These are phyloP conservation scores for Carex scoparia DNA, from an alignment of 176 grass and related monocot genomes.

Conservation along the genomic window DNA sequence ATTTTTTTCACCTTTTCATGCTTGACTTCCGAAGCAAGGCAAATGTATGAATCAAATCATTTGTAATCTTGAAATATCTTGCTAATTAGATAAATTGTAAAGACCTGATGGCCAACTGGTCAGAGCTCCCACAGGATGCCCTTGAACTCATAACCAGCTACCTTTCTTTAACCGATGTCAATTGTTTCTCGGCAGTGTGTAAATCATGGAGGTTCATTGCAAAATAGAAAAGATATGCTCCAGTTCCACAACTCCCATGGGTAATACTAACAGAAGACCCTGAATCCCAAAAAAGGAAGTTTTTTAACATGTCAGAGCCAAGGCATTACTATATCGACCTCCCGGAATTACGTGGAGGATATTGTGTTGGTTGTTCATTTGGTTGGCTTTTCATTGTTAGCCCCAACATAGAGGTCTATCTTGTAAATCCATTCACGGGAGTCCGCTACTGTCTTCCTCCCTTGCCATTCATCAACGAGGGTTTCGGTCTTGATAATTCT, in stretches of 20 bases:
- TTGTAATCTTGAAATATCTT: background rate
- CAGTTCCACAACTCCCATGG: background rate
- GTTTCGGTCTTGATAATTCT: background rate
- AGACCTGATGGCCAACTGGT: background rate
- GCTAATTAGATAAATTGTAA: background rate
- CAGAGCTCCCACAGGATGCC: background rate
- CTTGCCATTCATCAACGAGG: background rate
- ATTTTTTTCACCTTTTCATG: background rate
- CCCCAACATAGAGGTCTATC: background rate
- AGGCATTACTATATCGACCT: conserved; percentile 2
- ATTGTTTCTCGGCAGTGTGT: background rate
- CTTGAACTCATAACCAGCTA: background rate
- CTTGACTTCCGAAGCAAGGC: background rate
- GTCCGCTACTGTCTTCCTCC: background rate
- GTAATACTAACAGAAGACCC: background rate
- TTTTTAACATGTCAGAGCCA: conserved; percentile 12
- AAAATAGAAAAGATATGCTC: background rate
- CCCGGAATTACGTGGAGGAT: background rate
- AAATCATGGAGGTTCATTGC: background rate
- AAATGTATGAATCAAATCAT: background rate
- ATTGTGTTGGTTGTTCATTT: background rate
- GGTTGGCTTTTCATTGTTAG: background rate
- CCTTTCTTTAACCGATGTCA: background rate
- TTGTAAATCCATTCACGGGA: background rate
- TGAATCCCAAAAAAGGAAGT: background rate